Conservation (phyloP, 352 stramenopile species). For the Blastocystis sp. region DNA sequence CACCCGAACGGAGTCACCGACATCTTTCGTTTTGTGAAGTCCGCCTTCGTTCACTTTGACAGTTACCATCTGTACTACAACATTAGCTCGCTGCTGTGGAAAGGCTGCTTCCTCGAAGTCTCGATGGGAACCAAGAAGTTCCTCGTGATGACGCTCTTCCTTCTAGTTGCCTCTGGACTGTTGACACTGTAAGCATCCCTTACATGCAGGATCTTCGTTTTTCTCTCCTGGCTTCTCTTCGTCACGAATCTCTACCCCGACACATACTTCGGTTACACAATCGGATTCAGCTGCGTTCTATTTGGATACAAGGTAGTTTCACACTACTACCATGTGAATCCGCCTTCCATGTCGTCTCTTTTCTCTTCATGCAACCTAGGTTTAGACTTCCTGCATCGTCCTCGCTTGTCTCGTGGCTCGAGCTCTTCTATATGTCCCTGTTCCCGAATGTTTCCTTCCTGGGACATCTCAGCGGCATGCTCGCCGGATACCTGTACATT, state of each 20-base stretch:
- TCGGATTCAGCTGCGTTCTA: not conserved
- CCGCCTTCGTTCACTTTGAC: not conserved
- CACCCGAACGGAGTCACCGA: not conserved
- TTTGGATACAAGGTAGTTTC: constrained; percentile 4
- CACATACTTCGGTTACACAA: not conserved
- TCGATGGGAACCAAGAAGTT: not conserved
- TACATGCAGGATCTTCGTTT: not conserved
- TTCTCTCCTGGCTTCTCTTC: not conserved
- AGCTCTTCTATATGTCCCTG: not conserved
- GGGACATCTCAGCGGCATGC: constrained; percentile 22
- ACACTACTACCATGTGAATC: not conserved
- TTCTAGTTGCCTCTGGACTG: not conserved
- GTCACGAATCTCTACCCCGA: not conserved
- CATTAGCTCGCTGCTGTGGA: constrained; percentile 48
- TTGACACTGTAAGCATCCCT: not conserved
- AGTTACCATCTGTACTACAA: constrained; percentile 43
- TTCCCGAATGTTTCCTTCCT: constrained; percentile 16
- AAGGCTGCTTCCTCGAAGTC: not conserved
- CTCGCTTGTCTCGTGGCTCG: not conserved
- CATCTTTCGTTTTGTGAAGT: not conserved
- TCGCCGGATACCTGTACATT: constrained; percentile 17
- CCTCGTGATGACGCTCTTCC: not conserved
- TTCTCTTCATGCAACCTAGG: not conserved
- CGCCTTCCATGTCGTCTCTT: not conserved
- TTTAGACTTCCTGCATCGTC: not conserved